Evolutionary conservation across 164 flowering plant species (phyloP), one percentile per base, ranked within the genome.

Genomic region (Saururus chinensis): DNA sequence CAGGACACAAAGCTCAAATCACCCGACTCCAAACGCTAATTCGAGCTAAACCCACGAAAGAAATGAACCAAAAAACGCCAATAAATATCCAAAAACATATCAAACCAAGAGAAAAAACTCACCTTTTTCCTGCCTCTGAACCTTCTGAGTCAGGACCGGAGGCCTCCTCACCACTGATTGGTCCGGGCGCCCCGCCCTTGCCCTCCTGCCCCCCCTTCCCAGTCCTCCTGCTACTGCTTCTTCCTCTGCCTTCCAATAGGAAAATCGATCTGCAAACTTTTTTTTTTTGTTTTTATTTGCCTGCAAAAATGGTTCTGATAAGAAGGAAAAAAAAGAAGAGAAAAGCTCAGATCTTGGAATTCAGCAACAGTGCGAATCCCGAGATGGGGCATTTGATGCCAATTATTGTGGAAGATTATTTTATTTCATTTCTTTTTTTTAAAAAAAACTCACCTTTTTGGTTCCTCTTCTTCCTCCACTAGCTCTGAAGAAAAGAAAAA

Each of bases 281-380:
- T 9, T 24, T 21, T 25, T 40, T 41, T 23, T 35, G 41, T 20
- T 7, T 59, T 59, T 22, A 19, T 58, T 58, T 17, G 17, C 49
- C 49, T 17, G 49, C 17, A 17, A 45, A 45, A 45, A 45, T 12
- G 49, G 17, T 45, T 45, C 14, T 45, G 17, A 17, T 12, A 45
- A 45, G 17, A 45, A 54, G 59, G 62, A 54, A 59, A 60, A 30
- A 16, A 56, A 3, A 56, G 24, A 9, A 5, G 5, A 65, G 26
- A 45, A 48, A 53, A 19, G 54, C 25, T 75, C 64, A 77, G 77
- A 78, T 77, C 79, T 78, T 77, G 83, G 82, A 80, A 81, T 80
- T 75, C 80, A 74, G 74, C 74, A 77, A 79, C 66, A 71, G 85
- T 81, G 80, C 75, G 84, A 82, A 81, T 85, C 85, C 83, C 84